phyloP scores from a whole-genome alignment of 345 rosid genomes.

The Populus euphratica region DNA sequence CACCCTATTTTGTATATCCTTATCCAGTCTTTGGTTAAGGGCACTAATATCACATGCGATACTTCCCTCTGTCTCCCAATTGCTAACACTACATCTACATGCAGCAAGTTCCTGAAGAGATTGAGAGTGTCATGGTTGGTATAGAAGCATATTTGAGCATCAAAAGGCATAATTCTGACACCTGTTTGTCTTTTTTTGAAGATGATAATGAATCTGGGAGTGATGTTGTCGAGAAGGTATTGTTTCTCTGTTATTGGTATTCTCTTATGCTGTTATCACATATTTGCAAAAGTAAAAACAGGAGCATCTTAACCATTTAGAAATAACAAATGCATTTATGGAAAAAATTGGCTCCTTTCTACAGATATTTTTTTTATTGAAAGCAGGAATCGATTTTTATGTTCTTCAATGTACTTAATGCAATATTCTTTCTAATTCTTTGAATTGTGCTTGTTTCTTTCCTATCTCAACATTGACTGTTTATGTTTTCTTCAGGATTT shows the following conservation, averaged over 20 bases:
- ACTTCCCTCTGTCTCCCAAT: background rate
- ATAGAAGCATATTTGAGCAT: slow-evolving; percentile 93
- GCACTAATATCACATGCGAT: background rate
- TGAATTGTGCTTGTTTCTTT: slow-evolving; percentile 3
- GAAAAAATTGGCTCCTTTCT: background rate
- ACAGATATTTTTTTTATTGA: background rate
- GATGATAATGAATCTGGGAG: slow-evolving; percentile 51
- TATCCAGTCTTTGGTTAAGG: background rate
- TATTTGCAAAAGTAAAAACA: background rate
- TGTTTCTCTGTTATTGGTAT: background rate
- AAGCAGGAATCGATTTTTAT: too few species aligned
- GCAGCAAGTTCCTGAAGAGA: slow-evolving; percentile 98
- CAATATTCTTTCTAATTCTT: background rate
- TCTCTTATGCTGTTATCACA: background rate
- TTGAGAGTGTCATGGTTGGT: slow-evolving; percentile 89
- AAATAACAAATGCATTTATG: background rate
- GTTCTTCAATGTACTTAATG: background rate
- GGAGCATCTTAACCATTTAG: background rate
- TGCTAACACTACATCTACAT: slow-evolving; percentile 5
- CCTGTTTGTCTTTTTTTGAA: slow-evolving; percentile 65
- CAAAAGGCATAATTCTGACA: slow-evolving; percentile 60
- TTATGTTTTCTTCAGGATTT: slow-evolving; percentile 61
- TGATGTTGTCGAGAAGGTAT: slow-evolving; percentile 56
- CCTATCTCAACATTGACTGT: background rate
- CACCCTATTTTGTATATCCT: background rate